Base-by-base conservation (phyloP, 768 basidiomycete species). In the Phylloporus arenicola region DNA sequence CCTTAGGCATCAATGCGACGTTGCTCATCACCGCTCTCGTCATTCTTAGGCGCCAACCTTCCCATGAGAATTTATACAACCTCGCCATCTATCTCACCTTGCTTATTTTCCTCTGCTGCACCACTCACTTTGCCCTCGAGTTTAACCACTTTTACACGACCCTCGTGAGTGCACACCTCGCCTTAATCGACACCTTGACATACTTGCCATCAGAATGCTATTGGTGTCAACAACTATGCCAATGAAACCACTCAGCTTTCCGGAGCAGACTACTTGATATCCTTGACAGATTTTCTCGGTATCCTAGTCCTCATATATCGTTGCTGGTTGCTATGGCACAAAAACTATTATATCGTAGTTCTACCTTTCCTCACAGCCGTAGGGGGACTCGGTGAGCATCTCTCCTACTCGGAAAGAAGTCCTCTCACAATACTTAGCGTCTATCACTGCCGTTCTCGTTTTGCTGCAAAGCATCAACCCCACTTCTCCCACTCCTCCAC, bases 91-190 rank as follows among this genome's bases (percentile, higher is more conserved):
- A 60, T 27, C 58, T 65, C 41, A 66, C 63, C 47, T 58, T 49
- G 41, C 33, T 69, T 24, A 62, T 71, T 31, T 71, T 72, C 43
- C 35, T 60, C 6, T 64, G 60, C 13, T 70, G 68, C 22, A 71
- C 70, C 4, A 41, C 60, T 6, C 64, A 67, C 43, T 66, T 65
- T 48, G 62, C 61, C n/a, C n/a, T n/a, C n/a, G n/a, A n/a, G n/a
- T n/a, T n/a, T n/a, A n/a, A n/a, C n/a, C n/a, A n/a, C n/a, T 74
- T 60, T 43, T 56, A 62, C 38, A 60, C 56, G 4, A 56, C 55
- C 16, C 56, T 74, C 47, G 72, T 70, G 16, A 43, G 70, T 45
- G 16, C 14, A 3, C 5, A 14, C 22, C 25, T 9, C 30, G 13
- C 9, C 47, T 38, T 20, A 24, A 0, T 38, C 25, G 45, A 5